Base-by-base conservation (phyloP, 1,284 basidiomycete species). In the Pisolithus thermaeus region DNA sequence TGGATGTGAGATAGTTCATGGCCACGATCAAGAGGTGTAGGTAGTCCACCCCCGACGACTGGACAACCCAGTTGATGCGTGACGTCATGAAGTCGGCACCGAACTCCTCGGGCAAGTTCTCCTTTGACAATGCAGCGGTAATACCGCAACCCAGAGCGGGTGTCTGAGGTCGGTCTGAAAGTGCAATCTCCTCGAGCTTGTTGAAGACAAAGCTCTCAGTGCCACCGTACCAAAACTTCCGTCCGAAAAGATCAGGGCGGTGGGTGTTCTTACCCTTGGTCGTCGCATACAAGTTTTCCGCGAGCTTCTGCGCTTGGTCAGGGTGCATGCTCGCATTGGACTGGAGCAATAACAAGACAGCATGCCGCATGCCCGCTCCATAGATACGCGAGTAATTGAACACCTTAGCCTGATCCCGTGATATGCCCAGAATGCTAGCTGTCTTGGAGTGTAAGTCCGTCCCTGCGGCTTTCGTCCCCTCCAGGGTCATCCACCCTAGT, bases 331-430 rank as follows among this genome's bases (percentile, higher is more conserved):
- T 79, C 1, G 92, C 79, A 59, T 89, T 96, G 6, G 88, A 83
- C 68, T 99, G 96, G 50, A 95, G 76, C 1, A 99, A 75, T 2
- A 99, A 79, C 38, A 96, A 81, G 4, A 94, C 78, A 2, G 96
- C 96, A 61, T 99, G 96, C 52, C 87, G 86, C 80, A 95, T 92
- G 16, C 97, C 97, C 0, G 97, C 96, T 16, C 96, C 96, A 62
- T 99, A 99, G 61, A 99, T 98, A 47, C 97, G 85, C 40, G 95
- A 97, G 65, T 99, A 99, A 67, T 99, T 99, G 81, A 99, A 99
- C 22, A 99, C 92, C 67, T 99, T 99, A 45, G 97, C 97, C 61
- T 93, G 88, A 64, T 99, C 92, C 39, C 97, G 83, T 42, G 91
- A 90, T 55, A 95, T 97, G 20, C 92, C 91, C 46, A 99, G 74